Percentiles rank a stretch among this genome's conserved stretches.
Conservation (phyloP, 805 yeast species). For the Dipodascopsis tothii region DNA sequence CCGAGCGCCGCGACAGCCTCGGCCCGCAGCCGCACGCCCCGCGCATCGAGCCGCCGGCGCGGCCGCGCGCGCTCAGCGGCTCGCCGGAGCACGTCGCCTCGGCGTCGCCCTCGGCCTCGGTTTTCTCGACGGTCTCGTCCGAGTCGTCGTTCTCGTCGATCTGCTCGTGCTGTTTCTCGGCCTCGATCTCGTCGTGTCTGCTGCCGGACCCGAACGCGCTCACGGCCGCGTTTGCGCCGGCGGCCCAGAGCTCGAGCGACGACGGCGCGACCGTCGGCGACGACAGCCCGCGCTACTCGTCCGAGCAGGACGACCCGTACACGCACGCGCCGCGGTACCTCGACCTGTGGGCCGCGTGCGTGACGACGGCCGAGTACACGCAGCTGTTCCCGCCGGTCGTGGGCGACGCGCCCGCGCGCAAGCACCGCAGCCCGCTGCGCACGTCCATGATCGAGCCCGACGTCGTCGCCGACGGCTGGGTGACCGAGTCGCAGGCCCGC, state of each 20-base stretch:
- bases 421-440: neutral
- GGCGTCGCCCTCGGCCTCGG: conserved; percentile 37
- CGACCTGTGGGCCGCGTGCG: neutral
- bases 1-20: too few relatives aligned
- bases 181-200: neutral
- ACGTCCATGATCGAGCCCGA: neutral
- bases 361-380: neutral
- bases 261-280: too few relatives aligned
- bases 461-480: neutral
- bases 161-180: neutral
- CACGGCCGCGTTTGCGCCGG: too few relatives aligned
- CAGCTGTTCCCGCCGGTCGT: neutral
- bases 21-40: too few relatives aligned
- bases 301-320: neutral
- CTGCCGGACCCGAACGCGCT: neutral
- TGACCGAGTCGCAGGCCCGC: neutral
- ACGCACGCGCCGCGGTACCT: neutral
- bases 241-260: too few relatives aligned
- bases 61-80: conserved; percentile 87
- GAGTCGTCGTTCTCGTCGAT: neutral
- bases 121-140: neutral
- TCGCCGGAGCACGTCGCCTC: conserved; percentile 98
- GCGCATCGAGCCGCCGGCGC: too few relatives aligned
- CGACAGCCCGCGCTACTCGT: too few relatives aligned
- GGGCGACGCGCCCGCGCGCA: neutral